Evolutionary conservation across 179 eudicot genomes (phyloP), one percentile per base, ranked within the genome.

Genomic region (Nepenthes alata): DNA sequence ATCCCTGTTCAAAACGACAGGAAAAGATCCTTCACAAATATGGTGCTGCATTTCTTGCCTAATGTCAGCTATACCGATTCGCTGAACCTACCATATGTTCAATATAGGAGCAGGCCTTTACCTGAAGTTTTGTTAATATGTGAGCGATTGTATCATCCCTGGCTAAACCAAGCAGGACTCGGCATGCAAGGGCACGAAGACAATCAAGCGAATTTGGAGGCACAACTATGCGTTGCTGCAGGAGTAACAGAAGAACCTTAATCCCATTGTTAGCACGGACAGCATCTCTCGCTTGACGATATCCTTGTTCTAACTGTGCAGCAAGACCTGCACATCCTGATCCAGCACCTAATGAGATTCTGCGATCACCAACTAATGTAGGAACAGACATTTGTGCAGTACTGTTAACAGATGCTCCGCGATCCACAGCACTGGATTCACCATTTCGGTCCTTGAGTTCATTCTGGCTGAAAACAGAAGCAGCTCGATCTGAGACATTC

Each of bases 111-210:
- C 25, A 53, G 13, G 58, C 39, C 36, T 35, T 53, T 57, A 94
- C 96, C 89, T 90, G 99, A 70, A 94, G 99, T 76, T 85, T 90
- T 53, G 96, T 94, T 80, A 94, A 73, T 80, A 94, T 94, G 67
- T 87, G 95, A 37, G 97, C 97, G 72, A 90, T 90, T 15, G 96
- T 64, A 72, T 87, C 97, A 74, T 94, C 99, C 73, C 99, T 85
- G 49, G 99, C 97, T 66, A 90, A 85, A 66, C 97, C 99, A 79
- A 94, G 99, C 60, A 94, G 83, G 45, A 85, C 99, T 62, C 97
- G 83, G 63, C 95, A 90, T 45, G 95, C 95, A 67, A 94, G 91
- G 63, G 99, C 99, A 69, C 99, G 97, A 63, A 94, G 76, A 75
- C 99, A 90, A 62, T 90, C 97, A 62, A 90, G 89, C 47, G 89